Conservation (phyloP, 306 rosid genomes). For the Luffa acutangula region DNA sequence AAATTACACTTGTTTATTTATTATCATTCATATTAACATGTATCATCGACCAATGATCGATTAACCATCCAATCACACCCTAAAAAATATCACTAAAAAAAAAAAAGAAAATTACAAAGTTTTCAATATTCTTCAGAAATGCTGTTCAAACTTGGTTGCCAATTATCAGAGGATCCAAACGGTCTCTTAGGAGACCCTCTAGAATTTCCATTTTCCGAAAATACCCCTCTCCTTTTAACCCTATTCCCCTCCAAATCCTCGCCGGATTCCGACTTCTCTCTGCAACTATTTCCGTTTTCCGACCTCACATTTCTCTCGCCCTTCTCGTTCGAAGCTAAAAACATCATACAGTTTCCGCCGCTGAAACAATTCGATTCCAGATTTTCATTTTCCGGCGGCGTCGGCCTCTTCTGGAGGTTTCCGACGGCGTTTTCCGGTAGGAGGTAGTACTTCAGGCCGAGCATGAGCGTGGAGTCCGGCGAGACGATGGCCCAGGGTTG, state of each 20-base stretch:
- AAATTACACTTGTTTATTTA: too few species aligned
- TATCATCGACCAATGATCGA: too few species aligned
- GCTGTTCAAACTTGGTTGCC: conserved; percentile 55
- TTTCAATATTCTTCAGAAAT: conserved; percentile 33
- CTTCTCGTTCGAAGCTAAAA: neutral
- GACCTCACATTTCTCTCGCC: conserved; percentile 2
- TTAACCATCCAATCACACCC: too few species aligned
- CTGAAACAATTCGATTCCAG: conserved; percentile 20
- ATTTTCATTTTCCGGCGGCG: neutral
- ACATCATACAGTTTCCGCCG: neutral
- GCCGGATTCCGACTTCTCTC: neutral
- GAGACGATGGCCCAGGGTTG: conserved; percentile 65
- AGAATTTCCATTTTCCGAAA: conserved; percentile 14
- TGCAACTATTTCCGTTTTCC: neutral
- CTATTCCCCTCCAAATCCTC: conserved; percentile 6
- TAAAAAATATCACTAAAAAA: too few species aligned
- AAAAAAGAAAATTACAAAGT: too few species aligned
- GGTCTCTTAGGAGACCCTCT: conserved; percentile 27
- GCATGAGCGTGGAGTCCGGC: conserved; percentile 47
- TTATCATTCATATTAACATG: too few species aligned
- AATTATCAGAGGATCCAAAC: conserved; percentile 21
- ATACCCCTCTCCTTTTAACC: conserved; percentile 8
- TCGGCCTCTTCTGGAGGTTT: conserved; percentile 42
- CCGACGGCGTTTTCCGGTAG: conserved; percentile 44
- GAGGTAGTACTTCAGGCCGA: conserved; percentile 52